Conservation (phyloP, 2,329 filamentous ascomycete genomes). For the Colletotrichum lindemuthianum region DNA sequence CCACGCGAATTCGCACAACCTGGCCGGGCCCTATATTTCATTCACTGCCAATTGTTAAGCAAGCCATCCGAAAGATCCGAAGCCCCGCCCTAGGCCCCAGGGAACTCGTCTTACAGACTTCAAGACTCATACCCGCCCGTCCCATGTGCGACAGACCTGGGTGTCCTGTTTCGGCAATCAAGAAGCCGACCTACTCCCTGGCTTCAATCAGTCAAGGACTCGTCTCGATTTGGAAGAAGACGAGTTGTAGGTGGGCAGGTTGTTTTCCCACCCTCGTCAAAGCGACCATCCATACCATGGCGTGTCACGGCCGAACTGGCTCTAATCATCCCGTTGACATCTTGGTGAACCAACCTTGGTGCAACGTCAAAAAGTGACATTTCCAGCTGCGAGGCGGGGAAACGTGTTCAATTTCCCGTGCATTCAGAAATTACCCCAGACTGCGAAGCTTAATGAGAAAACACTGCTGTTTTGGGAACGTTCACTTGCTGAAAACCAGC, state of each 20-base stretch:
- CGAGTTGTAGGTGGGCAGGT: too few species aligned
- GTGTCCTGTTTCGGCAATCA: slow-evolving; percentile 9
- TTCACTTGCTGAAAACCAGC: background rate
- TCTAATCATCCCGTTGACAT: slow-evolving; percentile 5
- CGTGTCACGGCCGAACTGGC: background rate
- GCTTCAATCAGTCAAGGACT: background rate
- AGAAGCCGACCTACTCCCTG: background rate
- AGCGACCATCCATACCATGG: background rate
- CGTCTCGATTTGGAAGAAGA: background rate
- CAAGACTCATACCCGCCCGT: slow-evolving; percentile 13
- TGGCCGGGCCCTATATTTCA: background rate
- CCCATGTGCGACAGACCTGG: slow-evolving; percentile 25
- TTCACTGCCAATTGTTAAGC: background rate
- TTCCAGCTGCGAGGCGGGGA: too few species aligned
- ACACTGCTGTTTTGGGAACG: background rate
- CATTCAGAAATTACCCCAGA: background rate
- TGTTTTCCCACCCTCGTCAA: too few species aligned
- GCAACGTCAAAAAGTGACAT: background rate
- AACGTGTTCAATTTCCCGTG: too few species aligned
- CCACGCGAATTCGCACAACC: too few species aligned
- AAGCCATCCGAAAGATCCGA: background rate
- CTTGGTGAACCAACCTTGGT: slow-evolving; percentile 9
- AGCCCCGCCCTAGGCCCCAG: background rate
- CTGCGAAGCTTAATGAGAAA: slow-evolving; percentile 5
- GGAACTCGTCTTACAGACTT: slow-evolving; percentile 18